phyloP scores from a whole-genome alignment of 2,329 filamentous ascomycete species.

The Epichloe sp. region DNA sequence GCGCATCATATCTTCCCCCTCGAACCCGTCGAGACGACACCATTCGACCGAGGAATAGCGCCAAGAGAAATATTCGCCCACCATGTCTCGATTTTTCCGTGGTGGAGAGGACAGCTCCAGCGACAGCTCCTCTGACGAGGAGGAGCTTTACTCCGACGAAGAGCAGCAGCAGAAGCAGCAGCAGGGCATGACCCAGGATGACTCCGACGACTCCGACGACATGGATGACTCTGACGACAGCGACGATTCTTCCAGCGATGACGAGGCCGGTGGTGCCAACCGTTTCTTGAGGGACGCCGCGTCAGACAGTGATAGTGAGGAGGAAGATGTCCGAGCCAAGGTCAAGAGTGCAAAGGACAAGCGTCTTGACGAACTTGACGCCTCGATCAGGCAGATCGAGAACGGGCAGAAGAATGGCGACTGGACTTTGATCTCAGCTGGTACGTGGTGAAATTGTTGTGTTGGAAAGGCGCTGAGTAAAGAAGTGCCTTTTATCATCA shows the following conservation, averaged over 20 bases:
- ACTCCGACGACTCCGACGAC: constrained; percentile 27
- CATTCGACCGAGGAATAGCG: constrained; percentile 3
- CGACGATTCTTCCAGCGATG: constrained; percentile 46
- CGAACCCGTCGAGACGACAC: constrained; percentile 7
- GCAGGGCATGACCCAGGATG: constrained; percentile 23
- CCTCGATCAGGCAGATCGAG: constrained; percentile 79
- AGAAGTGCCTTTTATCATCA: background rate
- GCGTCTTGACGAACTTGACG: constrained; percentile 84
- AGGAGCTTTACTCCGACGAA: constrained; percentile 66
- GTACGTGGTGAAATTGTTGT: constrained; percentile 37
- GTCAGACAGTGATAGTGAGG: constrained; percentile 72
- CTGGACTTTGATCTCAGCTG: constrained; percentile 83
- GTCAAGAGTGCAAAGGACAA: constrained; percentile 99
- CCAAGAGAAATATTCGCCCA: constrained; percentile 24
- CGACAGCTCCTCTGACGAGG: constrained; percentile 92
- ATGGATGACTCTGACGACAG: constrained; percentile 37
- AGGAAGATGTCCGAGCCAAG: constrained; percentile 71
- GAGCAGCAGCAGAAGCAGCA: constrained; percentile 22
- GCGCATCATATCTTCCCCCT: constrained; percentile 13
- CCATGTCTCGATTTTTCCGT: constrained; percentile 94
- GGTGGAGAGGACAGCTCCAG: constrained; percentile 84
- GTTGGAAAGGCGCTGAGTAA: background rate
- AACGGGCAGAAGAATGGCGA: constrained; percentile 97
- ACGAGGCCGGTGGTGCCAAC: constrained; percentile 58
- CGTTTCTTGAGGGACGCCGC: constrained; percentile 69